Conservation (phyloP, 1,284 basidiomycete species). For the Cryptococcus sp. region DNA sequence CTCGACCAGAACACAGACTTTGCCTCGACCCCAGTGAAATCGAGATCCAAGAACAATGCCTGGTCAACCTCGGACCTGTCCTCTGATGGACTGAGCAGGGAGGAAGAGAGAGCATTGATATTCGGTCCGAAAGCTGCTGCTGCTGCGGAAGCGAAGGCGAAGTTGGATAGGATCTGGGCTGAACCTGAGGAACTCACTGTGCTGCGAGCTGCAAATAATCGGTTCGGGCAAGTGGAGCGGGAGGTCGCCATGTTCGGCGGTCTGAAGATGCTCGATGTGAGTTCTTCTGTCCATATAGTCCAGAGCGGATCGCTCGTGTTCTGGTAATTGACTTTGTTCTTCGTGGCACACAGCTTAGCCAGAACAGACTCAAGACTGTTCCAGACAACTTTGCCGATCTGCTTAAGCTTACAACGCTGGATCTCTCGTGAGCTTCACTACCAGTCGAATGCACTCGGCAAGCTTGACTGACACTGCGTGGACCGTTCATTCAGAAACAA, state of each 20-base stretch:
- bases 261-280: slow-evolving; percentile 47
- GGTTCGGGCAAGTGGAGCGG: slow-evolving; percentile 37
- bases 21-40: not conserved
- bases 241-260: slow-evolving; percentile 51
- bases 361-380: slow-evolving; percentile 36
- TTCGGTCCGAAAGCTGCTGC: slow-evolving; percentile 14
- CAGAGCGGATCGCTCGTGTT: not conserved
- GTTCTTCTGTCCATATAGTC: slow-evolving; percentile 5
- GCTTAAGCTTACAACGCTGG: slow-evolving; percentile 41
- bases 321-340: not conserved
- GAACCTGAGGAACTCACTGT: slow-evolving; percentile 48
- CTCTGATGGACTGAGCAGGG: slow-evolving; percentile 1
- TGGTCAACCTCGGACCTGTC: slow-evolving; percentile 12
- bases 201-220: slow-evolving; percentile 41
- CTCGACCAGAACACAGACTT: not conserved
- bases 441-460: too few species aligned
- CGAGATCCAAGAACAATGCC: not conserved
- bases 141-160: slow-evolving; percentile 10
- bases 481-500: slow-evolving; percentile 34
- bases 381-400: slow-evolving; percentile 49
- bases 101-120: slow-evolving; percentile 16
- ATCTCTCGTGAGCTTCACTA: slow-evolving; percentile 42
- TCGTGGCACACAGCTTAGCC: slow-evolving; percentile 29
- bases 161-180: slow-evolving; percentile 26
- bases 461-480: not conserved